Conservation (phyloP, 2,329 filamentous ascomycete genomes). For the Aureobasidium sp. region DNA sequence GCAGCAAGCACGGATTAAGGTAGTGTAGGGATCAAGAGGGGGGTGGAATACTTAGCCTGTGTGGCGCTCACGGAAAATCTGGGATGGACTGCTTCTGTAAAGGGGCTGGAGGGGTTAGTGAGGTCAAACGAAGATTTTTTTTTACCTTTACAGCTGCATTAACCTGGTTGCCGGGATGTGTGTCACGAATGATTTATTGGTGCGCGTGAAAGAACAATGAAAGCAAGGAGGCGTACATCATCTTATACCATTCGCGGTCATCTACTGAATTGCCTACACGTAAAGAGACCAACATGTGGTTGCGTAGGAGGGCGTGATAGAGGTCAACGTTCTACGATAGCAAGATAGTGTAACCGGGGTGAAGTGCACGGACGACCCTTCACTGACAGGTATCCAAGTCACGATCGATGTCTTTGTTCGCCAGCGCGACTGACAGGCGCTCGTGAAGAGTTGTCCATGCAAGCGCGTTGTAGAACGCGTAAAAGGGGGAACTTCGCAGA, state of each 20-base stretch:
- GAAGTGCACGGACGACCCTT: conserved; percentile 6
- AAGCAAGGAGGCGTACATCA: conserved; percentile 3
- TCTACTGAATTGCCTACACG: background rate
- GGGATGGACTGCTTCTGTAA: conserved; percentile 8
- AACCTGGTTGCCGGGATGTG: conserved; percentile 9
- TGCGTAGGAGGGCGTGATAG: conserved; percentile 10
- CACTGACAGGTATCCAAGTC: conserved; percentile 1
- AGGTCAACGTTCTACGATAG: conserved; percentile 9
- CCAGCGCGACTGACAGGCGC: background rate
- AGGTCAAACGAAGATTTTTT: background rate
- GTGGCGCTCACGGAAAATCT: conserved; percentile 5
- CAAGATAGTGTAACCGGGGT: conserved; percentile 9
- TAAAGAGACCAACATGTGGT: background rate
- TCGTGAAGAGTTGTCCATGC: conserved; percentile 8
- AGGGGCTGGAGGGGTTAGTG: conserved; percentile 11
- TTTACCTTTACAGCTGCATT: conserved; percentile 9
- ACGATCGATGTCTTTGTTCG: conserved; percentile 5
- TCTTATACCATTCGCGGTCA: conserved; percentile 5
- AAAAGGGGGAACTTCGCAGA: background rate
- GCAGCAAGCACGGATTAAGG: conserved; percentile 7
- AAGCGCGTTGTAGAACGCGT: conserved; percentile 10
- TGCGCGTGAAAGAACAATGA: conserved; percentile 9
- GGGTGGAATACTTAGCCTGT: conserved; percentile 8
- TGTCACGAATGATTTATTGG: conserved; percentile 8
- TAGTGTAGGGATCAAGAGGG: conserved; percentile 6